These are phyloP conservation scores for Salix dunnii DNA, from an alignment of 345 rosid species.

Conservation along the genomic window DNA sequence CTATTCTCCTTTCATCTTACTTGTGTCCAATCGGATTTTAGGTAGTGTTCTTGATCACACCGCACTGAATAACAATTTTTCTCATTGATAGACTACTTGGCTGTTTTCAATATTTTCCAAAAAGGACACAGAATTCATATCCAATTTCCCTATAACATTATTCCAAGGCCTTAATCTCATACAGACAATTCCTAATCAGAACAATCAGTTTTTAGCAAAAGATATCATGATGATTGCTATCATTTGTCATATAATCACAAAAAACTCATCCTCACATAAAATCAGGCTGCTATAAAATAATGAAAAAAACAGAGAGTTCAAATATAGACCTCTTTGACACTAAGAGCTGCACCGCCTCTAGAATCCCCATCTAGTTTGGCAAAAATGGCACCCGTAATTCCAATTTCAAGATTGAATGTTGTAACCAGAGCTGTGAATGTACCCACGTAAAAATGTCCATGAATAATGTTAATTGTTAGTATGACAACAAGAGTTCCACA, in stretches of 20 bases:
- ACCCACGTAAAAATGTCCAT: neutral
- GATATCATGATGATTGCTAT: neutral
- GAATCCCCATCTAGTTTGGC: constrained; percentile 98
- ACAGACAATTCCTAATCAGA: neutral
- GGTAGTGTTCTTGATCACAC: neutral
- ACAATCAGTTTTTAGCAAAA: neutral
- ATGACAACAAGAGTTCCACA: neutral
- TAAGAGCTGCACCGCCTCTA: constrained; percentile 98
- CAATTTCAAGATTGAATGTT: constrained; percentile 92
- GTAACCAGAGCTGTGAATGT: constrained; percentile 75
- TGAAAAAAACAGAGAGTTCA: constrained; percentile 1
- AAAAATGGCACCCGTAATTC: constrained; percentile 97
- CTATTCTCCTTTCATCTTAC: no score
- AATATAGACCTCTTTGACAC: constrained; percentile 85
- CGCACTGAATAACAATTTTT: neutral
- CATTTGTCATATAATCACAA: no score
- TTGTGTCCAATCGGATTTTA: neutral
- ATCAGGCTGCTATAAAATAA: neutral
- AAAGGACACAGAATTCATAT: neutral
- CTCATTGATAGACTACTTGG: neutral
- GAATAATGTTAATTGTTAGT: neutral
- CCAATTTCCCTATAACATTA: neutral
- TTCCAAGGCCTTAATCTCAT: neutral
- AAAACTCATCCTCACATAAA: neutral
- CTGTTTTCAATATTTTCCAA: neutral